A percentile compares a stretch with the other conserved stretches of the same genome.
phyloP scores from a whole-genome alignment of 1,284 basidiomycete genomes.

The Cryptococcus neoformans region DNA sequence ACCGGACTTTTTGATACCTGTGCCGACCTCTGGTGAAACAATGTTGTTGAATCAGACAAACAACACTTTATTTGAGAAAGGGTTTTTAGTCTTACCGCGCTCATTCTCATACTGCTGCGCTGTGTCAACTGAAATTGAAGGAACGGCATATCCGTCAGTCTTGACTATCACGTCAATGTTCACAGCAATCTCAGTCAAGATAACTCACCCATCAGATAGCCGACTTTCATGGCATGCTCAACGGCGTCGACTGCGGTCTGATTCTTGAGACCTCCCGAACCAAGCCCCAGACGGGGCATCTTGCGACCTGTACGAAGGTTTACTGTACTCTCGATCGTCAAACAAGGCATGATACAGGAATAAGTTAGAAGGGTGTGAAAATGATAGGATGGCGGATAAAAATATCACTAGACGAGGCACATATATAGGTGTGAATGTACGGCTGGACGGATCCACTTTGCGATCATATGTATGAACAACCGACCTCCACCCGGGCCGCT shows the following conservation, averaged over 20 bases:
- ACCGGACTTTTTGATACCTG: conserved; percentile 15
- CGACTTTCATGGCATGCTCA: conserved; percentile 62
- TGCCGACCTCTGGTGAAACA: conserved; percentile 21
- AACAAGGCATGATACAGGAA: not conserved
- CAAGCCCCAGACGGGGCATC: conserved; percentile 73
- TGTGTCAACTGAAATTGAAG: conserved; percentile 26
- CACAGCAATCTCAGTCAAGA: not conserved
- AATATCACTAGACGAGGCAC: no score
- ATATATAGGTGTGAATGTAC: no score
- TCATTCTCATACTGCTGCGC: conserved; percentile 74
- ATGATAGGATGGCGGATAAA: no score
- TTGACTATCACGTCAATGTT: not conserved
- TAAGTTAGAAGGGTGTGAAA: no score
- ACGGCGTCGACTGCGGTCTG: conserved; percentile 53
- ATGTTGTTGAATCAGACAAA: no score
- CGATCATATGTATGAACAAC: no score
- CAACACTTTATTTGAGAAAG: no score
- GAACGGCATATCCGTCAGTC: no score
- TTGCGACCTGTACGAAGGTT: conserved; percentile 30
- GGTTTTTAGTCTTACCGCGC: conserved; percentile 26
- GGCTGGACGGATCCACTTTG: no score
- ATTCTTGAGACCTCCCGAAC: conserved; percentile 36
- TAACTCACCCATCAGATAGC: conserved; percentile 54
- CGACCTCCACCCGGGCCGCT: no score
- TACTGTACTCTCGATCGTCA: conserved; percentile 27